Base-by-base conservation (phyloP, 2,329 filamentous ascomycete species). In the Xylaria polymorpha region DNA sequence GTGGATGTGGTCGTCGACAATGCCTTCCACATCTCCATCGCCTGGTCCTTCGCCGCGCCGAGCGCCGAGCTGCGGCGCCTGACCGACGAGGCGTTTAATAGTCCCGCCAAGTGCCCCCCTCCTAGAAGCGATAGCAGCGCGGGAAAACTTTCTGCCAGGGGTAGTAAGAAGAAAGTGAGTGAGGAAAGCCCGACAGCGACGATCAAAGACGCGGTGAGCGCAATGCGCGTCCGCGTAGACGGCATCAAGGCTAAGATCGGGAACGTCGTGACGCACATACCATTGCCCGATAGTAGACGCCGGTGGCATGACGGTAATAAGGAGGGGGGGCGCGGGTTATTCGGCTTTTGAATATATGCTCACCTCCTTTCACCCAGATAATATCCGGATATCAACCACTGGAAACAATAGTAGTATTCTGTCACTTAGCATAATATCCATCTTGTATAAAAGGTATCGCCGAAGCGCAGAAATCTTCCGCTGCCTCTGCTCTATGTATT, bases 1-100 rank as follows among this genome's bases (percentile, higher is more conserved):
- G 15, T 18, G 4, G 61, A 22, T 1, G 43, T 77, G 73, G 41
- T 70, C 57, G 72, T 78, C 9, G 73, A 75, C 4, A 79, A 85
- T 58, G 88, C 87, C 25, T 98, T 98, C 77, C 96, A 99, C 80
- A 83, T 98, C 68, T 97, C 94, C 55, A 88, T 99, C 65, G 96
- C 91, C 0, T 98, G 95, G 96, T 91, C 88, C 0, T 85, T 95
- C 70, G 80, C 83, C 10, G 78, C 82, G 50, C 90, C 88, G n/a
- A 63, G 39, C 0, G 82, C 81, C 3, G 83, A 85, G 41, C 75
- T 86, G 15, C 75, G 76, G 18, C 71, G 78, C 59, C 75, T 75
- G 32, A 86, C 84, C 0, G 74, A 78, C 3, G 67, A 71, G 3
- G 71, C 79, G 4, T 81, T 72, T 15, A 22, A 53, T n/a, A 20